phyloP scores from a whole-genome alignment of 2,329 filamentous ascomycete genomes.

The Canariomyces notabilis region DNA sequence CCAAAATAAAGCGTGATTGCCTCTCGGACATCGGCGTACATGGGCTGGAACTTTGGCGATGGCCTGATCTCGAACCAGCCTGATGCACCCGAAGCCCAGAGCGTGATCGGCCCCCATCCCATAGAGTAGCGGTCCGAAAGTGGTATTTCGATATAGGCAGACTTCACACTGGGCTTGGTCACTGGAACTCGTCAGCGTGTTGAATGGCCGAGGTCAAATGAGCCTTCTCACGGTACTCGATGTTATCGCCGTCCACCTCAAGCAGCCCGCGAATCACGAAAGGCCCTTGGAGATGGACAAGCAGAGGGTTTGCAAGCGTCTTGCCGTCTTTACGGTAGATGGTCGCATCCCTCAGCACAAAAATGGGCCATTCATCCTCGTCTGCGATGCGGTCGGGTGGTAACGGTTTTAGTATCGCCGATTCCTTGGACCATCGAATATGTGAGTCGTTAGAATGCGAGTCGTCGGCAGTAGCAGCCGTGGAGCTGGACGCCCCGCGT shows the following conservation, averaged over 20 bases:
- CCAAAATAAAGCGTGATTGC: conserved; percentile 61
- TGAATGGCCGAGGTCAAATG: background rate
- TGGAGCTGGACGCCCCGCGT: conserved; percentile 42
- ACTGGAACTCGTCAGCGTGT: conserved; percentile 26
- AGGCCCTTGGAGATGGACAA: conserved; percentile 55
- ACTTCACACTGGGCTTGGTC: conserved; percentile 29
- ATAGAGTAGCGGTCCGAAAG: conserved; percentile 48
- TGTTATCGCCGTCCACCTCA: conserved; percentile 44
- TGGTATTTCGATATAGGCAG: conserved; percentile 50
- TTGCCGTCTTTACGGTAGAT: conserved; percentile 51
- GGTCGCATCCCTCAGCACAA: conserved; percentile 55
- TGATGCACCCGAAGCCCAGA: conserved; percentile 59
- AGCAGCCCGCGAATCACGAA: conserved; percentile 58
- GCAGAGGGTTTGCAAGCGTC: conserved; percentile 55
- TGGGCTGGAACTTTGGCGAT: conserved; percentile 48
- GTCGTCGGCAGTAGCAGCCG: conserved; percentile 39
- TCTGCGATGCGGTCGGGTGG: conserved; percentile 29
- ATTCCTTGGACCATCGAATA: conserved; percentile 32
- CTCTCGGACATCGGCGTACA: conserved; percentile 57
- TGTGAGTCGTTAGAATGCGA: conserved; percentile 25
- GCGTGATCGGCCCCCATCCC: conserved; percentile 46
- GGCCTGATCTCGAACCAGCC: conserved; percentile 67
- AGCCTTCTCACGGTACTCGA: too few relatives aligned
- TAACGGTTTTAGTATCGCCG: conserved; percentile 33
- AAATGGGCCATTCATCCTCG: conserved; percentile 57